Base-by-base conservation (phyloP, 2,329 filamentous ascomycete genomes). In the Aspergillus sp. region DNA sequence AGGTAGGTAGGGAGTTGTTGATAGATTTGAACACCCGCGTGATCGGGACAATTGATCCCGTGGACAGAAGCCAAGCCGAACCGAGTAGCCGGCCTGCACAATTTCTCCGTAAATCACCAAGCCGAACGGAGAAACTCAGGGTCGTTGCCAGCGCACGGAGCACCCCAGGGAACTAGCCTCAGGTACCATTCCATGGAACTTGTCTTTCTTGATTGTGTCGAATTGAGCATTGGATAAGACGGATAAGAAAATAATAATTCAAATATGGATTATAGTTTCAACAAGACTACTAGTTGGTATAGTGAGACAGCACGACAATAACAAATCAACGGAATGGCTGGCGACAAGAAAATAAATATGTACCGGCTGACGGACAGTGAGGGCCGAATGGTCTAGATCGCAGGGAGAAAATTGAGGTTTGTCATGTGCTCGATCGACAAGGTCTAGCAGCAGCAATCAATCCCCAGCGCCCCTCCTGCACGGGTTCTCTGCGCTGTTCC, bases 61-160 rank as follows among this genome's bases (percentile, higher is more conserved):
- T 52, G 52, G 44, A 20, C 30, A 35, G 44, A 19, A 32, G 51
- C 55, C 51, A 53, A 53, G 55, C 55, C 55, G 55, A 53, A 51
- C 56, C 56, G 56, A 54, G 33, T 54, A 49, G 43, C 50, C 51
- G 50, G 45, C 17, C 47, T 41, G 45, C 36, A 54, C 24, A 59
- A 59, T 59, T 59, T 60, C 54, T 60, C 58, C 58, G 51, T 59
- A 52, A 59, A 60, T 60, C 58, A 59, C 4, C 51, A 60, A 47
- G 36, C 33, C 52, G 40, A 22, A n/a, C 40, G 17, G 40, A 17
- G 14, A 42, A 17, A 17, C 19, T 13, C n/a, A 17, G 40, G 16
- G 19, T 42, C 40, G 40, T 42, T 42, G 40, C 40, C 40, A 20
- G 11, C 19, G 40, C 40, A 42, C 19, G 40, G 40, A 17, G 40